These are phyloP conservation scores for Helichrysum umbraculigerum DNA, from an alignment of 129 eudicot species.

Conservation along the genomic window DNA sequence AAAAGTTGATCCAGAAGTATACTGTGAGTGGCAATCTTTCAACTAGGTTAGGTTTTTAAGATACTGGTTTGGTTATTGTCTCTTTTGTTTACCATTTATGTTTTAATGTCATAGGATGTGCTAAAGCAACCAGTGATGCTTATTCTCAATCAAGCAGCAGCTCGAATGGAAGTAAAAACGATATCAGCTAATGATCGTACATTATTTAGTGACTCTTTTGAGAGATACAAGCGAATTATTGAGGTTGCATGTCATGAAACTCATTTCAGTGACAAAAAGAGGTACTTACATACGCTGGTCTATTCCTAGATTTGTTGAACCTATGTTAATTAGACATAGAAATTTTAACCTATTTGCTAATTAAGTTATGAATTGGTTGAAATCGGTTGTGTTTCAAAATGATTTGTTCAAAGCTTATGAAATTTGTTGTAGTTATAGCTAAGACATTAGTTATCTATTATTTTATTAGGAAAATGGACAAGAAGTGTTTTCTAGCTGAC, in stretches of 20 bases:
- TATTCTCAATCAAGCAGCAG: constrained; percentile 50
- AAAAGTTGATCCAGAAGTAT: constrained; percentile 68
- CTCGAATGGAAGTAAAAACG: constrained; percentile 44
- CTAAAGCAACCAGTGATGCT: constrained; percentile 77
- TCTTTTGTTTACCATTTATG: constrained; percentile 10
- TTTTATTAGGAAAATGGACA: neutral
- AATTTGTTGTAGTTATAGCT: neutral
- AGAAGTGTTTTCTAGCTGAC: neutral
- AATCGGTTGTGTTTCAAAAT: neutral
- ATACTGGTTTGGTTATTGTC: neutral
- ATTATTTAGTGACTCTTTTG: constrained; percentile 40
- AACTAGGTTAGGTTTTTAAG: neutral
- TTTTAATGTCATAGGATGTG: constrained; percentile 50
- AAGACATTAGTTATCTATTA: neutral
- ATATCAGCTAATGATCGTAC: constrained; percentile 24
- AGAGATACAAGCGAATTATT: constrained; percentile 48
- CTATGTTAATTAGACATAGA: neutral
- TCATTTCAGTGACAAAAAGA: constrained; percentile 35
- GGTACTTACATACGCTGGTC: constrained; percentile 35
- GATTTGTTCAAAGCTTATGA: neutral
- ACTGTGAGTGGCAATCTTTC: constrained; percentile 56
- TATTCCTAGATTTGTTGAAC: neutral
- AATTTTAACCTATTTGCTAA: neutral
- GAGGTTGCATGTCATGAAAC: constrained; percentile 43
- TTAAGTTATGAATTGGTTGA: neutral